Base-by-base conservation (phyloP, 129 eudicot species). In the Flaveria brownii region DNA sequence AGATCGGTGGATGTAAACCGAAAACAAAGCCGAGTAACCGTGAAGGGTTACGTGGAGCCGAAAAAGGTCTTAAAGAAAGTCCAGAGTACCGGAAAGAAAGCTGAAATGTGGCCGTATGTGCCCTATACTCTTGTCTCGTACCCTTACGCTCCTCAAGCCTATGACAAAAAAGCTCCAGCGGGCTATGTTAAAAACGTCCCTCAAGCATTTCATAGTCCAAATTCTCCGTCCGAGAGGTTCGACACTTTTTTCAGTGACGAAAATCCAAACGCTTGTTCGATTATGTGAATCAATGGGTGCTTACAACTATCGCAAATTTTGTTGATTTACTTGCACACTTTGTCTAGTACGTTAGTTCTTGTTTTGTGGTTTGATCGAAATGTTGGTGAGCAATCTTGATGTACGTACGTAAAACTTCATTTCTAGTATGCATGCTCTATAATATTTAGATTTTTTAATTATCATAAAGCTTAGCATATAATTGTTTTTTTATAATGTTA, bases 61-160 rank as follows among this genome's bases (percentile, higher is more conserved):
- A 82, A 77, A 43, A 88, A 84, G 72, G 96, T 90, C 17, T 71
- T 90, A 61, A 84, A 86, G 80, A 86, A 81, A 61, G 84, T 88
- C 39, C 86, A 84, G 42, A 71, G 66, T 16, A 88, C 93, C 0
- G 93, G 96, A 18, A 91, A 91, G 72, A 88, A 73, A 75, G 97
- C 97, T 16, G 97, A 91, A 50, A 84, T 91, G 70, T 91, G 97
- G 97, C 93, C 97, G 2, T 91, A 91, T 52, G 83, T 88, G 20
- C 93, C 89, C 2, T 84, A 88, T 83, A 84, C 83, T 76, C 73
- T 91, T 25, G 87, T 79, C 4, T 61, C 77, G 2, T 74, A 91
- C 71, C 93, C 97, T 12, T 86, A 88, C 28, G 91, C 81, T 0
- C 68, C 91, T 23, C 91, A 86, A 68, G 89, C 86, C 6, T 91